These are phyloP conservation scores for Globisporangium emineosum DNA, from an alignment of 352 stramenopile species.

Conservation along the genomic window DNA sequence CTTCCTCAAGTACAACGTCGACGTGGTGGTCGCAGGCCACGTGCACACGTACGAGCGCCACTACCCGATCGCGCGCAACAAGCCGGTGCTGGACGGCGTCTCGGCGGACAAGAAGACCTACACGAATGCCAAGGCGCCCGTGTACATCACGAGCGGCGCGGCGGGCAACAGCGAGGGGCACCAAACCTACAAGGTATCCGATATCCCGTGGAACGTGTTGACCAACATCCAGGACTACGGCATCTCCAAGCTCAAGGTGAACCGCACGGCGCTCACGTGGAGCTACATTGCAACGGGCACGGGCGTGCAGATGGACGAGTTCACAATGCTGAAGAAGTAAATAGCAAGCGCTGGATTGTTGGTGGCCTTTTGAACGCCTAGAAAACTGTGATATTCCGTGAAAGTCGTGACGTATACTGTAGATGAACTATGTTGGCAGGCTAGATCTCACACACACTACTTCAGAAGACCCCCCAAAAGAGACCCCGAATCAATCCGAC, in stretches of 20 bases:
- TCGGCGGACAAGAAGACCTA: slow-evolving; percentile 53
- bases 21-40: slow-evolving; percentile 84
- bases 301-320: not conserved
- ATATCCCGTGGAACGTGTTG: slow-evolving; percentile 38
- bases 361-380: too few species aligned
- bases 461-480: too few species aligned
- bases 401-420: too few species aligned
- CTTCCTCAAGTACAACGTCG: slow-evolving; percentile 83
- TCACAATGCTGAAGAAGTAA: not conserved
- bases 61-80: slow-evolving; percentile 44
- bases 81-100: slow-evolving; percentile 41
- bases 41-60: slow-evolving; percentile 85
- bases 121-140: slow-evolving; percentile 48
- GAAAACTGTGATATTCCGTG: too few species aligned
- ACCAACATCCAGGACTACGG: slow-evolving; percentile 46
- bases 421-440: too few species aligned
- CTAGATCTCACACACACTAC: too few species aligned
- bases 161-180: slow-evolving; percentile 60
- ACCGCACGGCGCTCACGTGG: not conserved
- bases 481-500: too few species aligned
- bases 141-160: slow-evolving; percentile 62
- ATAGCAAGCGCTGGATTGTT: too few species aligned
- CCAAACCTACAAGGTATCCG: slow-evolving; percentile 18
- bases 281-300: not conserved
- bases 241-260: slow-evolving; percentile 33